Percentiles rank a stretch among this genome's conserved stretches.
Evolutionary conservation across 306 rosid species (phyloP).

Genomic region (Lathyrus aphaca): DNA sequence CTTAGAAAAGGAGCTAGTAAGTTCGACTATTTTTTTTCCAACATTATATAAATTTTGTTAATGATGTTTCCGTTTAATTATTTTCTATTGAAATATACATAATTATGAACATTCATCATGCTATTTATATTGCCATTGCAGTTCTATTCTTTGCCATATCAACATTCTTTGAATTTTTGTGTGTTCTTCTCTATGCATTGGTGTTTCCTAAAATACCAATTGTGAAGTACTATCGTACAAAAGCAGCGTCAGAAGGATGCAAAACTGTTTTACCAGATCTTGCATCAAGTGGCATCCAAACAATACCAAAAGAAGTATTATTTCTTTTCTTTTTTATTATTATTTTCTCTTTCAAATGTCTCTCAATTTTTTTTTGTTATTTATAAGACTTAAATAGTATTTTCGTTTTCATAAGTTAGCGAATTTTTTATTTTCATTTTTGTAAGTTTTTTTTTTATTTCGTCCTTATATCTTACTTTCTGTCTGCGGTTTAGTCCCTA

Average conservation of each 20-base stretch:
- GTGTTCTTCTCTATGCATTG: constrained; percentile 74
- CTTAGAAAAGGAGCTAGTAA: constrained; percentile 89
- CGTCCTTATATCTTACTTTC: no score
- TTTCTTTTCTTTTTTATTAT: constrained; percentile 7
- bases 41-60: no score
- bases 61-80: not conserved
- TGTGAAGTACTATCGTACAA: constrained; percentile 80
- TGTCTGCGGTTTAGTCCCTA: no score
- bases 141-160: constrained; percentile 86
- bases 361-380: not conserved
- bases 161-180: constrained; percentile 73
- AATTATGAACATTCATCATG: not conserved
- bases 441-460: no score
- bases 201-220: constrained; percentile 76
- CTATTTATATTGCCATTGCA: constrained; percentile 48
- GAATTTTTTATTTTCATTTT: no score
- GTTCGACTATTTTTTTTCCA: constrained; percentile 33
- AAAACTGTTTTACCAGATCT: constrained; percentile 93
- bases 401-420: no score
- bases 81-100: not conserved
- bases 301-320: constrained; percentile 46
- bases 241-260: constrained; percentile 88
- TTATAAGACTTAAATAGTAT: no score
- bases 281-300: constrained; percentile 80
- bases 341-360: not conserved